phyloP scores from a whole-genome alignment of 805 yeast species.

The Blastobotrys parvus region DNA sequence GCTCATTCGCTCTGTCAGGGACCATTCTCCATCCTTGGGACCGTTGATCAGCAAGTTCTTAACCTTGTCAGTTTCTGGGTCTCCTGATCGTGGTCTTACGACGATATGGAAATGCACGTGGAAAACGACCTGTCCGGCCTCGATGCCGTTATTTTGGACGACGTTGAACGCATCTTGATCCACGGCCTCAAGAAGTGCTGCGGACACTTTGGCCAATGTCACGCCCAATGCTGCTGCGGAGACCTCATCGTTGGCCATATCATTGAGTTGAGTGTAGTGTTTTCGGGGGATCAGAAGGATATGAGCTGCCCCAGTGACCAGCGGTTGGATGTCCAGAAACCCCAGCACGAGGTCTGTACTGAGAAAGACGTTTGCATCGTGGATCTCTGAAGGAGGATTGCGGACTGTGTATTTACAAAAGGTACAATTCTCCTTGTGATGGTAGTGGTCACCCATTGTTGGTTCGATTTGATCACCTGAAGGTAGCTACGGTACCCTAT shows the following conservation, averaged over 20 bases:
- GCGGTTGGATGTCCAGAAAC: slow-evolving; percentile 31
- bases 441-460: no score
- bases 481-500: no score
- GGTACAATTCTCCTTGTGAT: neutral
- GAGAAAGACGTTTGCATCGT: slow-evolving; percentile 18
- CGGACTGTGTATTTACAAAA: neutral
- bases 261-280: slow-evolving; percentile 24
- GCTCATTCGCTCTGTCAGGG: slow-evolving; percentile 12
- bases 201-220: slow-evolving; percentile 22
- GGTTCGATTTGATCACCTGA: no score
- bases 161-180: slow-evolving; percentile 26
- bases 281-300: slow-evolving; percentile 28
- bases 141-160: slow-evolving; percentile 56
- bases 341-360: slow-evolving; percentile 26
- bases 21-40: slow-evolving; percentile 1
- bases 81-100: slow-evolving; percentile 40
- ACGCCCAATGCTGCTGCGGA: slow-evolving; percentile 21
- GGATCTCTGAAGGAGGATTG: neutral
- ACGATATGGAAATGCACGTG: slow-evolving; percentile 91
- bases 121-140: slow-evolving; percentile 87
- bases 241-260: slow-evolving; percentile 18
- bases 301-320: slow-evolving; percentile 29
- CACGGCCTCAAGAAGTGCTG: slow-evolving; percentile 14
- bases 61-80: slow-evolving; percentile 2
- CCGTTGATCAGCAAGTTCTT: neutral